Evolutionary conservation across 106 monocot genomes (phyloP).

Genomic region (Dendrobium chrysotoxum): DNA sequence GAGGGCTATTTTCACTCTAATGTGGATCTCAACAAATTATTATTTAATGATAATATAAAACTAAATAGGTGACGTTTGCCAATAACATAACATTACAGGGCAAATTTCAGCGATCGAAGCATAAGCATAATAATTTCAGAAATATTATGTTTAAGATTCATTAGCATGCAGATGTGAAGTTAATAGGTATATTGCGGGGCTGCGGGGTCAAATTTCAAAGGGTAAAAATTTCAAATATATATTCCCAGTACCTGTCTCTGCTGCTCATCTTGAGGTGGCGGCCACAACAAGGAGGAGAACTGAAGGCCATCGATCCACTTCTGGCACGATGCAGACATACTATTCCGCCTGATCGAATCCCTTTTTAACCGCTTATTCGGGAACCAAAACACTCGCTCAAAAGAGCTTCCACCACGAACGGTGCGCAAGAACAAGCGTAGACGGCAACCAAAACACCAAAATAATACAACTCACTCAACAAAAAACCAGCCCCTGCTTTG

Average conservation of each 20-base stretch:
- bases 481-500: neutral
- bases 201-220: too few relatives aligned
- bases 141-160: neutral
- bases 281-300: constrained; percentile 76
- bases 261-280: constrained; percentile 71
- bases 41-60: neutral
- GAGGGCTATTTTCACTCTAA: neutral
- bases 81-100: neutral
- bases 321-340: constrained; percentile 31
- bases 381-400: neutral
- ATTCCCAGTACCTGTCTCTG: constrained; percentile 60
- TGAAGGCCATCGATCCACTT: constrained; percentile 90
- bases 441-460: neutral
- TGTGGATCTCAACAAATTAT: neutral
- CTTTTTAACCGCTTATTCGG: too few relatives aligned
- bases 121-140: neutral
- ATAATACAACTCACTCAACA: neutral
- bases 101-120: neutral
- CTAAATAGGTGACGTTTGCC: neutral
- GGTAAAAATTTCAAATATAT: too few relatives aligned
- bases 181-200: too few relatives aligned
- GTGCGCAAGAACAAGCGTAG: neutral
- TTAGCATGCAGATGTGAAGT: neutral
- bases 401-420: neutral
- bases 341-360: neutral